Evolutionary conservation across 2,329 filamentous ascomycete genomes (phyloP).

Genomic region (Colletotrichum paranaense): DNA sequence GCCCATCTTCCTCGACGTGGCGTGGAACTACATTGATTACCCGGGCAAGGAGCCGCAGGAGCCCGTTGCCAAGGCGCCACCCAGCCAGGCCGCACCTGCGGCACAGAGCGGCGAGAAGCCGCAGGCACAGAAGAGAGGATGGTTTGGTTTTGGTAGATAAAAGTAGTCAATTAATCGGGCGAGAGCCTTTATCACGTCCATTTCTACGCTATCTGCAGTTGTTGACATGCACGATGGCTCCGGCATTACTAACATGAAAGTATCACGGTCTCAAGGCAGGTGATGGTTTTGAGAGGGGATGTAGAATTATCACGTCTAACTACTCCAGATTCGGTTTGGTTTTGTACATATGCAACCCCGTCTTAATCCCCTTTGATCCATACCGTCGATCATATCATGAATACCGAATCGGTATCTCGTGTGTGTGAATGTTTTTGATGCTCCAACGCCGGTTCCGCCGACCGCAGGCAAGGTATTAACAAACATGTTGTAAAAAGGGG

Average conservation of each 20-base stretch:
- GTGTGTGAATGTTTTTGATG: slow-evolving; percentile 56
- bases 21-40: slow-evolving; percentile 98
- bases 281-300: slow-evolving; percentile 63
- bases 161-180: neutral
- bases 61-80: slow-evolving; percentile 34
- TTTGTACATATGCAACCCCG: slow-evolving; percentile 57
- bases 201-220: no score
- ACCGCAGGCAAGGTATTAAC: slow-evolving; percentile 56
- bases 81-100: slow-evolving; percentile 21
- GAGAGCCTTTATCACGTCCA: no score
- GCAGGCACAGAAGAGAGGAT: slow-evolving; percentile 74
- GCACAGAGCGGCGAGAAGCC: slow-evolving; percentile 46
- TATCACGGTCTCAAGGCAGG: no score
- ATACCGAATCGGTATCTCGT: slow-evolving; percentile 54
- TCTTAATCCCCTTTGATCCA: slow-evolving; percentile 50
- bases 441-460: slow-evolving; percentile 63
- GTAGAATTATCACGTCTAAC: slow-evolving; percentile 64
- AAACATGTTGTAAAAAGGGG: slow-evolving; percentile 55
- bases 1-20: slow-evolving; percentile 94
- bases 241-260: neutral
- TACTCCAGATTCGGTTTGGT: slow-evolving; percentile 52
- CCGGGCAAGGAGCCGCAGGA: slow-evolving; percentile 67
- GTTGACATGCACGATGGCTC: no score
- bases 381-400: slow-evolving; percentile 59
- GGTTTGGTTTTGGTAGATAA: slow-evolving; percentile 79